Evolutionary conservation across 2,329 filamentous ascomycete species (phyloP).

Genomic region (Ophiostoma tasmaniense): DNA sequence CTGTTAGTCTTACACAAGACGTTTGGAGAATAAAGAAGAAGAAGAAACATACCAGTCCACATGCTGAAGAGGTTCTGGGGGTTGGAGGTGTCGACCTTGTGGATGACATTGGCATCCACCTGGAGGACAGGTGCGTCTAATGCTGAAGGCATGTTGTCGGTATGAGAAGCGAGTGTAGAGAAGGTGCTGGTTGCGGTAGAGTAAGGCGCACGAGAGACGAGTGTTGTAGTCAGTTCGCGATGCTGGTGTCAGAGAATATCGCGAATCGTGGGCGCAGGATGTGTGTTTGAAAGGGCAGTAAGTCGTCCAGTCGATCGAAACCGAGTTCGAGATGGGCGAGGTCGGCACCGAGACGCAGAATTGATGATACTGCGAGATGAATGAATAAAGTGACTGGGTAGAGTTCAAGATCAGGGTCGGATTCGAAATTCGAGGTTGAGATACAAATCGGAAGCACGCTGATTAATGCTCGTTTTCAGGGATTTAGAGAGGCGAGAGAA

Average conservation of each 20-base stretch:
- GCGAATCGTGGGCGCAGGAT: slow-evolving; percentile 8
- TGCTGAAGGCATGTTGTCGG: slow-evolving; percentile 65
- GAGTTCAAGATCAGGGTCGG: background rate
- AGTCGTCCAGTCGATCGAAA: slow-evolving; percentile 3
- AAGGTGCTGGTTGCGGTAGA: background rate
- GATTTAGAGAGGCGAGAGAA: slow-evolving; percentile 2
- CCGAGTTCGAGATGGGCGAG: background rate
- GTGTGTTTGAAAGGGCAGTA: background rate
- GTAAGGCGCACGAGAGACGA: background rate
- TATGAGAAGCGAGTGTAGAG: background rate
- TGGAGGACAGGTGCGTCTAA: slow-evolving; percentile 80
- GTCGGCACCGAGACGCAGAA: background rate
- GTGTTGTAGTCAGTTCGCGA: background rate
- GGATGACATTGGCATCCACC: slow-evolving; percentile 83
- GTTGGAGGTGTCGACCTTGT: slow-evolving; percentile 89
- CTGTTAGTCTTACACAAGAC: slow-evolving; percentile 3
- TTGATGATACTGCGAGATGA: background rate
- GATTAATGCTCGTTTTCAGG: background rate
- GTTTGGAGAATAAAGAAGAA: background rate
- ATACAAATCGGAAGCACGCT: background rate
- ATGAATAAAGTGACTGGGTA: background rate
- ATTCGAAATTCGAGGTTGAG: background rate
- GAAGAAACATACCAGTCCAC: slow-evolving; percentile 70
- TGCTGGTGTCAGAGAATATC: background rate
- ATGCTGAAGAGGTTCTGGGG: slow-evolving; percentile 91